Base-by-base conservation (phyloP, 2,329 filamentous ascomycete species). In the Monosporascus sp. region DNA sequence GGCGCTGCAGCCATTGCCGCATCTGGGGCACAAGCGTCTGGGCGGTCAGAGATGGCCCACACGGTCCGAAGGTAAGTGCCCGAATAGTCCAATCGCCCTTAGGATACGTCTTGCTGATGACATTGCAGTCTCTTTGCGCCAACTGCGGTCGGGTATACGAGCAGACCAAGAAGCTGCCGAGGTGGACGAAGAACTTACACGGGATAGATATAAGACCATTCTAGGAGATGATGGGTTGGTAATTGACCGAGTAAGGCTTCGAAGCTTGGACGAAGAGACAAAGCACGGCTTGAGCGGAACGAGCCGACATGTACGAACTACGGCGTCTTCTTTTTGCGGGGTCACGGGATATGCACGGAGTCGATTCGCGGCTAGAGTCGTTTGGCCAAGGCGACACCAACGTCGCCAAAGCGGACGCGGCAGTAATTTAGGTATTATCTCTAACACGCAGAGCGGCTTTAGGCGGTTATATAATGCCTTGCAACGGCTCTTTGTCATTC, bases 81-180 rank as follows among this genome's bases (percentile, higher is more conserved):
- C 31, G 31, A 14, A 34, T 14, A 34, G 31, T 34, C 2, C 31
- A 5, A 11, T 68, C 17, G 16, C 53, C n/a, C 31, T 41, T 37
- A 1, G 31, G 26, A 43, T 48, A 17, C 20, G 34, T 36, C 8
- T 24, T 34, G 31, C 31, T 34, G 31, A 34, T 34, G 31, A 14
- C 9, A 14, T 34, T 55, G 31, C 61, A 92, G 89, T 88, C 90
- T 31, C 83, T 97, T 4, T 97, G 93, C 75, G 89, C 92, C 72
- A 97, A 96, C 69, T 97, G 93, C 69, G 93, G 91, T 53, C 86
- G 92, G 62, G 74, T 93, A 20, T 97, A 89, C 69, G 93, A 97
- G 72, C 86, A 91, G 52, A 90, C 95, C 71, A 87, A 90, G 71
- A 86, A 86, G 59, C 79, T 96, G 0, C 92, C 93, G 8, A 83